Evolutionary conservation across 805 yeast species (phyloP).

Genomic region (Zygoascus ofunaensis): DNA sequence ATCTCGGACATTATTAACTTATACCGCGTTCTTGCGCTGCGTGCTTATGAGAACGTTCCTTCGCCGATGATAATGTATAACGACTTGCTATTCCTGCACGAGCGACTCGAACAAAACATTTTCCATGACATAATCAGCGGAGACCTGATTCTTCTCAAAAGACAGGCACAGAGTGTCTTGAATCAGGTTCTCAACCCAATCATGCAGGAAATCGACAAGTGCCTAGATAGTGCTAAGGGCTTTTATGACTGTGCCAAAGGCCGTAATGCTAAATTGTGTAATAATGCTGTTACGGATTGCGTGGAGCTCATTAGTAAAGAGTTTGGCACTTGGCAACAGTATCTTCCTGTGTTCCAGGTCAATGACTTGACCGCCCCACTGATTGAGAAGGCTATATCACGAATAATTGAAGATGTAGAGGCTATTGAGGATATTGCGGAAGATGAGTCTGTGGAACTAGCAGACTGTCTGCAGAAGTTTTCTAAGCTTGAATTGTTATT

Average conservation of each 20-base stretch:
- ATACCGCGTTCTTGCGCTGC: constrained; percentile 18
- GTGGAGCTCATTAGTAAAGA: constrained; percentile 8
- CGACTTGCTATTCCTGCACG: constrained; percentile 10
- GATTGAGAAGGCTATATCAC: constrained; percentile 21
- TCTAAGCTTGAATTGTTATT: constrained; percentile 13
- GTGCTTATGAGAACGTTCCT: constrained; percentile 9
- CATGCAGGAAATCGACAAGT: not conserved
- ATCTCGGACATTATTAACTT: constrained; percentile 15
- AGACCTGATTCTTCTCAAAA: not conserved
- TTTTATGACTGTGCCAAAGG: constrained; percentile 15
- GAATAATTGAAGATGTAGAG: constrained; percentile 17
- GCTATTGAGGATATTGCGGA: constrained; percentile 24
- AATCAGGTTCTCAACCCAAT: not conserved
- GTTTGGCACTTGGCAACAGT: constrained; percentile 11
- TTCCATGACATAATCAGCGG: not conserved
- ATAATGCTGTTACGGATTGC: constrained; percentile 13
- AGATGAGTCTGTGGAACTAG: constrained; percentile 19
- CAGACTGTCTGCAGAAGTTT: constrained; percentile 13
- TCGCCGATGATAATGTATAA: constrained; percentile 14
- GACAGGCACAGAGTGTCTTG: not conserved
- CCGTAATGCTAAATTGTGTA: constrained; percentile 12
- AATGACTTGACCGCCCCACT: constrained; percentile 14
- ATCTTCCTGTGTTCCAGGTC: constrained; percentile 9
- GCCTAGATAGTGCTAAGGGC: constrained; percentile 12
- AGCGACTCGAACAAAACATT: not conserved